Percentiles rank a stretch among this genome's conserved stretches.
These are phyloP conservation scores for Backusella luteola DNA, from an alignment of 192 early-diverging fungal genomes.

Conservation along the genomic window DNA sequence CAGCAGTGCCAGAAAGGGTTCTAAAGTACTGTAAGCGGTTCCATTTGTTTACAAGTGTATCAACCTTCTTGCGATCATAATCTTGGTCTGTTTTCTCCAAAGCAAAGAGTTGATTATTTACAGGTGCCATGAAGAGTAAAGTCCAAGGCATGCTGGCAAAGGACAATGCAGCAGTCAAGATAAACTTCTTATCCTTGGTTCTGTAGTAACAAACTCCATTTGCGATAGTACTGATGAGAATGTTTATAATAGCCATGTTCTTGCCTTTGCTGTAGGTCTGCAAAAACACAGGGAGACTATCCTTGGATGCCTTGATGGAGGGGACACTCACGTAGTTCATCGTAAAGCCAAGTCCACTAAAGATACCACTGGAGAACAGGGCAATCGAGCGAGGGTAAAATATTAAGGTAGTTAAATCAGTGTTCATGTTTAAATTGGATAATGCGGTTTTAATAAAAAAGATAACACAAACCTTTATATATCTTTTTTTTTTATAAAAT, in stretches of 20 bases:
- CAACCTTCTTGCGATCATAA: constrained; percentile 7
- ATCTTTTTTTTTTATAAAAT: background rate
- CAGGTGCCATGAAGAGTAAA: background rate
- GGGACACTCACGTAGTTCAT: constrained; percentile 8
- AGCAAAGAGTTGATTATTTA: constrained; percentile 14
- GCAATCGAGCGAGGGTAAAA: constrained; percentile 11
- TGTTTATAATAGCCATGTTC: background rate
- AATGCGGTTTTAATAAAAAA: background rate
- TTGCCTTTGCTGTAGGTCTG: background rate
- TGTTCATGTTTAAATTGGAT: background rate
- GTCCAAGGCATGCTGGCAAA: constrained; percentile 5
- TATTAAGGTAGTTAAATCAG: background rate
- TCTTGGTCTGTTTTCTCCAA: background rate
- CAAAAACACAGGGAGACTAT: constrained; percentile 4
- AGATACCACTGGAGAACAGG: constrained; percentile 1
- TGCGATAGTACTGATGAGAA: background rate
- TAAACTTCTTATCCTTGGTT: background rate
- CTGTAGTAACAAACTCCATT: constrained; percentile 9
- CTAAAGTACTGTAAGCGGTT: constrained; percentile 4
- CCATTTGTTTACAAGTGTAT: background rate
- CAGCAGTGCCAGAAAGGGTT: constrained; percentile 8
- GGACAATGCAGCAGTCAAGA: background rate
- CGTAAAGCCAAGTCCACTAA: background rate
- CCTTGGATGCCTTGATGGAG: background rate
- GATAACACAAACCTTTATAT: background rate